These are phyloP conservation scores for Solanum piurae DNA, from an alignment of 257 asterid genomes.

Conservation along the genomic window DNA sequence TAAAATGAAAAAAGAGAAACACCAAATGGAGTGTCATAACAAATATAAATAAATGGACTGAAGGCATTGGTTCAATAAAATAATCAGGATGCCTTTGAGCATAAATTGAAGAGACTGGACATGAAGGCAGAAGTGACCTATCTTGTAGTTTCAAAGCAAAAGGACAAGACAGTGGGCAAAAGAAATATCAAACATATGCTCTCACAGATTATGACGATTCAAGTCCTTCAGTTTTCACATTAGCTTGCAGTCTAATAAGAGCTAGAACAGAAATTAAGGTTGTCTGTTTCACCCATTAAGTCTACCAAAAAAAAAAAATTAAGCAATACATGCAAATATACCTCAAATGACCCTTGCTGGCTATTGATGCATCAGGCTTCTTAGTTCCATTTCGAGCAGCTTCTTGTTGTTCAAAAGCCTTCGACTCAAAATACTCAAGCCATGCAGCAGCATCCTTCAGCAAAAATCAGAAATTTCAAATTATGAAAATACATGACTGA, in stretches of 20 bases:
- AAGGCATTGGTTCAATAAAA: not conserved
- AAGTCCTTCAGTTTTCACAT: not conserved
- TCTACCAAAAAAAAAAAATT: slow-evolving; percentile 10
- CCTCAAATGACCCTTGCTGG: slow-evolving; percentile 99
- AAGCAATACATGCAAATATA: slow-evolving; percentile 22
- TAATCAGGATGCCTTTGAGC: not conserved
- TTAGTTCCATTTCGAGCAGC: slow-evolving; percentile 93
- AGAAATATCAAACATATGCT: not conserved
- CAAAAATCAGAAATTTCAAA: not conserved
- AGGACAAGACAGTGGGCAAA: not conserved
- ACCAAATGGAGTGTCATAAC: not conserved
- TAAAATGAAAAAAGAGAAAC: not conserved
- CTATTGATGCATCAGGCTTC: slow-evolving; percentile 90
- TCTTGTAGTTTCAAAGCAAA: not conserved
- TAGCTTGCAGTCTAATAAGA: not conserved
- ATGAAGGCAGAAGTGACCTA: not conserved
- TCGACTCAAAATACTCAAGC: slow-evolving; percentile 98
- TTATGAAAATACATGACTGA: not conserved
- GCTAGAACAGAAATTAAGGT: not conserved
- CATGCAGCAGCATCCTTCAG: slow-evolving; percentile 99
- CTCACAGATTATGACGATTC: not conserved
- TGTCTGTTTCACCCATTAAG: not conserved
- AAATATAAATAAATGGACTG: not conserved
- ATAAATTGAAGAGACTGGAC: not conserved
- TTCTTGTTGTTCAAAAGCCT: slow-evolving; percentile 98